These are phyloP conservation scores for Hypholoma fasciculare DNA, from an alignment of 768 basidiomycete genomes.

Conservation along the genomic window DNA sequence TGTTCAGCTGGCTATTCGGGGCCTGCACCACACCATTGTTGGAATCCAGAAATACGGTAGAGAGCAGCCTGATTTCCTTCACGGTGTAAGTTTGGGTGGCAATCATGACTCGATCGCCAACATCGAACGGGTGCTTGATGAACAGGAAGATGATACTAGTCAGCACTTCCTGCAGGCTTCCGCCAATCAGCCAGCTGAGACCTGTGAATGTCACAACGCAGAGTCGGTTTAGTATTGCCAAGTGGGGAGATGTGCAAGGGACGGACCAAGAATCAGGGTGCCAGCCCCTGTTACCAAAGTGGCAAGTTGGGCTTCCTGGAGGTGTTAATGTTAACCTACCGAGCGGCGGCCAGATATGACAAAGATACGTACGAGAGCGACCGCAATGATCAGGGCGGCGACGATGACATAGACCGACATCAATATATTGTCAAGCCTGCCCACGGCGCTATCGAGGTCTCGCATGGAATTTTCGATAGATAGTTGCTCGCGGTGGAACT, in stretches of 20 bases:
- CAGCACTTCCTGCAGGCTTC: constrained; percentile 77
- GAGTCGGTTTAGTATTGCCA: neutral
- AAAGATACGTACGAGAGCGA: constrained; percentile 60
- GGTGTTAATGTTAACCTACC: constrained; percentile 1
- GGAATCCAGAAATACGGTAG: constrained; percentile 68
- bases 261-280: constrained; percentile 48
- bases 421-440: constrained; percentile 82
- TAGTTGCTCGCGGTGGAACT: constrained; percentile 83
- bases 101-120: constrained; percentile 69
- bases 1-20: constrained; percentile 63
- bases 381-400: constrained; percentile 76
- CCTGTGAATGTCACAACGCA: constrained; percentile 33
- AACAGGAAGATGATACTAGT: constrained; percentile 91
- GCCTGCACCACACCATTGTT: constrained; percentile 67
- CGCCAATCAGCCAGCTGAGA: constrained; percentile 86
- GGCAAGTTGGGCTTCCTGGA: constrained; percentile 69
- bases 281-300: constrained; percentile 80
- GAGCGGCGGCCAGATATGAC: neutral
- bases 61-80: constrained; percentile 84
- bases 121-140: constrained; percentile 83
- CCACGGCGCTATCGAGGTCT: constrained; percentile 88
- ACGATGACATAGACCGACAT: constrained; percentile 78
- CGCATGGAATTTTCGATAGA: constrained; percentile 86
- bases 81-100: constrained; percentile 67
- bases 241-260: neutral